phyloP scores from a whole-genome alignment of 2,329 filamentous ascomycete genomes.

The Colletotrichum musicola region DNA sequence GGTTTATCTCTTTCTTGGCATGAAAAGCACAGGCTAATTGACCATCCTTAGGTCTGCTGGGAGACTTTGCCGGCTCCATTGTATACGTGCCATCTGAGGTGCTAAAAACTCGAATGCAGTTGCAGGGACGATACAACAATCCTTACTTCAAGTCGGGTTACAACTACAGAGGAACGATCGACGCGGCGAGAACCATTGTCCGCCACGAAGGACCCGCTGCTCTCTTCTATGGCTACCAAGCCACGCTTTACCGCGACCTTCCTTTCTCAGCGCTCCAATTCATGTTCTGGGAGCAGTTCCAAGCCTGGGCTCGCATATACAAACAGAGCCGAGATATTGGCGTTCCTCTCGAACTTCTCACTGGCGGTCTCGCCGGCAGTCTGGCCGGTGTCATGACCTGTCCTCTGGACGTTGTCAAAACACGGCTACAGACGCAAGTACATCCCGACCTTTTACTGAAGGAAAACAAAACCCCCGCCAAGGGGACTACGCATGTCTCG shows the following conservation, averaged over 20 bases:
- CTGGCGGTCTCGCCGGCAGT: conserved; percentile 89
- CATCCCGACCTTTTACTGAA: conserved; percentile 52
- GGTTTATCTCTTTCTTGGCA: conserved; percentile 37
- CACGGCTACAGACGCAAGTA: conserved; percentile 93
- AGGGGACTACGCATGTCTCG: conserved; percentile 43
- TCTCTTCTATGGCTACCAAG: conserved; percentile 96
- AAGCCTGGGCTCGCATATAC: conserved; percentile 82
- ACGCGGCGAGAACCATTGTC: conserved; percentile 89
- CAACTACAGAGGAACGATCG: conserved; percentile 88
- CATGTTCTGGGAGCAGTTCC: conserved; percentile 97
- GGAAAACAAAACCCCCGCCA: conserved; percentile 40
- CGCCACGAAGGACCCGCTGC: conserved; percentile 85
- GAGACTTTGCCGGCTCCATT: conserved; percentile 90
- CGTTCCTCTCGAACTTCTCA: conserved; percentile 85
- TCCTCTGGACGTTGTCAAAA: conserved; percentile 97
- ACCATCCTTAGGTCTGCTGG: conserved; percentile 78
- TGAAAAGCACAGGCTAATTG: conserved; percentile 8
- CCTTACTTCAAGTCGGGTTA: conserved; percentile 94
- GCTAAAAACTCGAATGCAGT: conserved; percentile 94
- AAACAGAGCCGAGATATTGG: conserved; percentile 88
- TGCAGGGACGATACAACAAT: conserved; percentile 96
- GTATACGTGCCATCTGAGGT: conserved; percentile 98
- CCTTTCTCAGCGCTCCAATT: conserved; percentile 98
- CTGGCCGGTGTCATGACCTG: conserved; percentile 95
- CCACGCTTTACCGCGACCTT: conserved; percentile 92